Evolutionary conservation across 257 asterid genomes (phyloP), one percentile per base, ranked within the genome.

Genomic region (Lycium barbarum): DNA sequence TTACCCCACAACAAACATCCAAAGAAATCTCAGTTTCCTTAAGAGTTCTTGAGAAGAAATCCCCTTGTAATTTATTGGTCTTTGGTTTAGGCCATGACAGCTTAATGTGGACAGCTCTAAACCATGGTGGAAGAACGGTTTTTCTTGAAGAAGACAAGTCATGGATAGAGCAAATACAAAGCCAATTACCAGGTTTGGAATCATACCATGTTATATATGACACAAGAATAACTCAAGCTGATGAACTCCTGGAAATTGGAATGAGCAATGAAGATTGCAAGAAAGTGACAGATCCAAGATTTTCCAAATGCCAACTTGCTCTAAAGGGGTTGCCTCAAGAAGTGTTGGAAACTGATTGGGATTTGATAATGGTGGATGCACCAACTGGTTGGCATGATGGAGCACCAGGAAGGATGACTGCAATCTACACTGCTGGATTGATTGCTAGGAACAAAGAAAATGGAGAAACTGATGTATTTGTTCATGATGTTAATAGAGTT

Each of bases 401-500:
- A 7, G 97, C 98, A 1, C 98, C 99, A 0, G 97, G 99, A 22
- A 88, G 99, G 81, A 95, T 94, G 99, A 91, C 86, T 20, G 99
- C 97, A 6, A 92, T 95, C 6, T 95, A 94, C 88, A 94, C 99
- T 0, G 95, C 95, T 1, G 99, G 98, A 17, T 43, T 94, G 88
- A 92, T 95, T 89, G 97, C 97, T 5, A 89, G 99, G 67, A 93
- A 94, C 22, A 86, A 94, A 17, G 96, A 88, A 49, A 85, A 51
- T 5, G 98, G 95, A 0, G 98, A 94, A 61, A 91, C 97, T 2
- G 92, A 94, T 86, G 98, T 95, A 11, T 95, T 95, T 82, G 98
- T 94, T 78, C 99, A 95, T 85, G 99, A 95, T 86, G 99, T 94
- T 86, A 90, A 95, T 87, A 88, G 98, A 40, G 86, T 55, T 10